phyloP scores from a whole-genome alignment of 2,329 filamentous ascomycete genomes.

The Diaporthe australafricana region DNA sequence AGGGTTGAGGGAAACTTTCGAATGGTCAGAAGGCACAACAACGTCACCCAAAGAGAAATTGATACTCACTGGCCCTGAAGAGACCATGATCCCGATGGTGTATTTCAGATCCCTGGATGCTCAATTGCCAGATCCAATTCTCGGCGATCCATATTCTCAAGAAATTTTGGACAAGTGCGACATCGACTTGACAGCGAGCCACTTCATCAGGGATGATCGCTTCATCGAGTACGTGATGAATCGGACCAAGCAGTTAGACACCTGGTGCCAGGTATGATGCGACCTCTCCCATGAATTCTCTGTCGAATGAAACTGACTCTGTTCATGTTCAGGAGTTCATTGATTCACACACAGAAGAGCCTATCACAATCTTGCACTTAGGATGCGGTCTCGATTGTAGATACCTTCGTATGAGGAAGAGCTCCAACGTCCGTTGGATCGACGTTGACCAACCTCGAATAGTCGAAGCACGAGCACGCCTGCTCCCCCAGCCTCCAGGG shows the following conservation, averaged over 20 bases:
- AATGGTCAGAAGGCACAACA: not conserved
- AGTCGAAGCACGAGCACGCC: conserved; percentile 22
- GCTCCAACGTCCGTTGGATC: conserved; percentile 34
- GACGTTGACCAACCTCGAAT: conserved; percentile 33
- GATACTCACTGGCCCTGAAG: conserved; percentile 3
- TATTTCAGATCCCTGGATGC: conserved; percentile 28
- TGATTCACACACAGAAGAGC: not conserved
- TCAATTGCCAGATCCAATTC: conserved; percentile 27
- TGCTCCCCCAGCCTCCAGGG: conserved; percentile 16
- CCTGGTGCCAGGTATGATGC: conserved; percentile 12
- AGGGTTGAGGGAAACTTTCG: not conserved
- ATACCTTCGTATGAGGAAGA: conserved; percentile 10
- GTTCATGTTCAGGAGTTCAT: conserved; percentile 14
- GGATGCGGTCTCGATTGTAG: conserved; percentile 35
- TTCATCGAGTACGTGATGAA: conserved; percentile 25
- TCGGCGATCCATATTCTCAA: conserved; percentile 29
- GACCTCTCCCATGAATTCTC: too few relatives aligned
- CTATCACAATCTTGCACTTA: conserved; percentile 32
- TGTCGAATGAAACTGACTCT: not conserved
- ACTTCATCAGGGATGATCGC: not conserved
- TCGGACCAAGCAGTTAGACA: conserved; percentile 5
- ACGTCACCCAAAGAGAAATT: not conserved
- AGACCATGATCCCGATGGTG: conserved; percentile 4
- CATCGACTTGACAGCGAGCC: not conserved
- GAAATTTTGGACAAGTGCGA: conserved; percentile 22